These are phyloP conservation scores for Rhypophila decipiens DNA, from an alignment of 495 filamentous ascomycete species.

Conservation along the genomic window DNA sequence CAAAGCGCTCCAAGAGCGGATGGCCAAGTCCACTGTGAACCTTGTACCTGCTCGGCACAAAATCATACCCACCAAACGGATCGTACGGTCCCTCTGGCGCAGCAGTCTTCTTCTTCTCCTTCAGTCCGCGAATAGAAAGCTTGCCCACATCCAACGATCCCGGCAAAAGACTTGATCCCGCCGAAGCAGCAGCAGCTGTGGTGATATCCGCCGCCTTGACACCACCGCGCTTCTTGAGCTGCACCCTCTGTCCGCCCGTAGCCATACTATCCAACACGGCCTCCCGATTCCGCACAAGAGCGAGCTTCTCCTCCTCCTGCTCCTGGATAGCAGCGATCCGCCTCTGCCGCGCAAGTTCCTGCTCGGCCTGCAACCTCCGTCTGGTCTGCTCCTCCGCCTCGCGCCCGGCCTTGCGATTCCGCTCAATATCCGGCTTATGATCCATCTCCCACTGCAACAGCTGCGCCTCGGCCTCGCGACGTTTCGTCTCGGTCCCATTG, in stretches of 20 bases:
- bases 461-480: constrained; percentile 55
- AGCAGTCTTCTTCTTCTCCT: constrained; percentile 43
- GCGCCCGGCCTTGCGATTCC: constrained; percentile 57
- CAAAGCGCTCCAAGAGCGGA: constrained; percentile 46
- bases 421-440: constrained; percentile 62
- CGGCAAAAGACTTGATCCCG: not conserved
- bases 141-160: constrained; percentile 26
- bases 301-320: constrained; percentile 47
- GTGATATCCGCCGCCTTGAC: constrained; percentile 17
- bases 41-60: constrained; percentile 61
- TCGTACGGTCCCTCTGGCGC: constrained; percentile 63
- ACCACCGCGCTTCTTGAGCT: constrained; percentile 61
- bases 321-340: constrained; percentile 54
- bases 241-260: constrained; percentile 43
- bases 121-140: constrained; percentile 70
- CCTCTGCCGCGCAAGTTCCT: constrained; percentile 52
- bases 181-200: constrained; percentile 17
- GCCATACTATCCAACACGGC: constrained; percentile 47
- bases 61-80: constrained; percentile 71
- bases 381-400: constrained; percentile 46
- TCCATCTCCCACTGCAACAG: constrained; percentile 64
- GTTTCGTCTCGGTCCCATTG: constrained; percentile 57
- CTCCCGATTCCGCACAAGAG: constrained; percentile 40
- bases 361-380: constrained; percentile 31
- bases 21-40: constrained; percentile 55